Evolutionary conservation across 345 rosid genomes (phyloP), one percentile per base, ranked within the genome.

Genomic region (Linum trigynum): DNA sequence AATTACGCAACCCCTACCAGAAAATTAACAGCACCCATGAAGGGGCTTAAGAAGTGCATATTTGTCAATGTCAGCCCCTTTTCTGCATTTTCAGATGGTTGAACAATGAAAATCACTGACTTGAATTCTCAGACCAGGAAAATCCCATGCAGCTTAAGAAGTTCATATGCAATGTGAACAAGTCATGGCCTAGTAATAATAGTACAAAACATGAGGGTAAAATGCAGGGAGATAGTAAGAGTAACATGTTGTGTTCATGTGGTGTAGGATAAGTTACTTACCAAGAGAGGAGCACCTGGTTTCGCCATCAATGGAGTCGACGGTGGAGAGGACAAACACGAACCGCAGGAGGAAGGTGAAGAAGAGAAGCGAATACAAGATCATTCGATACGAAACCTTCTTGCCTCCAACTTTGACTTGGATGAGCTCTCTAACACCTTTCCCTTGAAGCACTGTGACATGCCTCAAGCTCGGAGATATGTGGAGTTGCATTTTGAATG

Each of bases 391-490:
- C 0, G 98, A 84, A 67, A 90, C 76, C 78, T 81, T 60, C 65
- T 90, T 81, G 0, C 86, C 79, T 51, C 86, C 90, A 65, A 86
- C 87, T 69, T 86, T 94, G 61, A 88, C 95, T 67, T 90, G 90
- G 57, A 94, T 84, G 72, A 90, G 85, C 67, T 92, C 98, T 70
- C 90, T 79, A 8, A 90, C 83, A 39, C 98, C 98, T 85, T 90
- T 90, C 64, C 92, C 97, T 2, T 94, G 86, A 38, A 85, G 68
- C 68, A 92, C 94, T 0, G 98, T 90, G 0, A 92, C 97, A 76
- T 92, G 92, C 77, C 97, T 85, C 82, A 92, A 75, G 70, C 97
- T 88, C 1, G 98, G 97, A 14, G 97, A 92, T 71, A 92, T 83
- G 32, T 88, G 90, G 63, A 92, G 83, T 76, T 88, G 96, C 98